Evolutionary conservation across 345 rosid species (phyloP), one percentile per base, ranked within the genome.

Genomic region (Alliaria petiolata): DNA sequence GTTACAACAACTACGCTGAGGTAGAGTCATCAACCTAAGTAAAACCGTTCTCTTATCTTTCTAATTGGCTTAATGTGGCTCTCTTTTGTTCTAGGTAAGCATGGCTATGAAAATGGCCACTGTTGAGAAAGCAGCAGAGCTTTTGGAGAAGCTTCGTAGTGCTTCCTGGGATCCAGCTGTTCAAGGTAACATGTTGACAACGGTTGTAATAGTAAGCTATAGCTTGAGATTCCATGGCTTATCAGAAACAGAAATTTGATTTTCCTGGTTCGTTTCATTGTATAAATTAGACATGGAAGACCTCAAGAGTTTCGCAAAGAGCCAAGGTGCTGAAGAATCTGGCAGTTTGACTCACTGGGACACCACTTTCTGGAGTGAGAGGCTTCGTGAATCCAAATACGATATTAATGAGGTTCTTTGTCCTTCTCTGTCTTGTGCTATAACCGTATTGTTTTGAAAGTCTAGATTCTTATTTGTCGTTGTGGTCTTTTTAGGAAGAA

Each of bases 21-120:
- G 98, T 90, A 83, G 15, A 62, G 73, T 39, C 62, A 38, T 26
- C 45, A 63, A 51, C 56, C 65, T 53, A 50, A 60, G 31, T 51
- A 16, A 44, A 61, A 34, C 13, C 7, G 30, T 60, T 35, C 15
- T 49, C 44, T 16, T 44, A 10, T 13, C 65, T 43, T 69, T 49
- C 55, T 64, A 6, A 6, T 42, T 31, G 45, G 68, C 75, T 75
- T 59, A 79, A 69, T 65, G 25, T 58, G 38, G 45, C 40, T 56
- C 38, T 28, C 69, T 35, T 42, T 13, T 78, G 19, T 50, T 62
- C 68, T 74, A 92, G 96, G 95, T 90, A 61, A 90, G 95, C 85
- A 92, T 90, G 98, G 96, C 91, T 51, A 82, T 79, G 78, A 92
- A 92, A 83, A 90, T 92, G 98, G 98, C 98, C 42, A 92, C 95